Conservation (phyloP, 257 asterid species). For the Petrea volubilis region DNA sequence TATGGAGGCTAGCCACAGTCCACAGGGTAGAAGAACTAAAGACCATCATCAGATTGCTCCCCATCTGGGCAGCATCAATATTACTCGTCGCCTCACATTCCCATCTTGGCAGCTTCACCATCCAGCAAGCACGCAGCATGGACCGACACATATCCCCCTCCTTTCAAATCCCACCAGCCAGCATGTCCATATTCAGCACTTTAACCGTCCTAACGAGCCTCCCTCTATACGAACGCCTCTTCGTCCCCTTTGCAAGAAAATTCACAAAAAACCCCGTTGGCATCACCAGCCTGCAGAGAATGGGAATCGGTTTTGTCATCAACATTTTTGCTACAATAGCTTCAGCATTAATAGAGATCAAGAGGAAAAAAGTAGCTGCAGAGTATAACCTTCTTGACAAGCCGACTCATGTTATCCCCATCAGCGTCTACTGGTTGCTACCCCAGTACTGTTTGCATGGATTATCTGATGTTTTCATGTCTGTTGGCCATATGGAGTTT, state of each 20-base stretch:
- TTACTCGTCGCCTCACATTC: slow-evolving; percentile 56
- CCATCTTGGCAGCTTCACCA: slow-evolving; percentile 62
- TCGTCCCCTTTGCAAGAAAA: slow-evolving; percentile 57
- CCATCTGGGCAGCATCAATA: slow-evolving; percentile 74
- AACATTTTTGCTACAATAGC: slow-evolving; percentile 53
- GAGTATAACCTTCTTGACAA: slow-evolving; percentile 49
- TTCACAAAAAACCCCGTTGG: slow-evolving; percentile 56
- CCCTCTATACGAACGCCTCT: slow-evolving; percentile 62
- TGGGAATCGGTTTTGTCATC: slow-evolving; percentile 62
- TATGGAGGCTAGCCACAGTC: slow-evolving; percentile 75
- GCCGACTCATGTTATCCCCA: slow-evolving; percentile 53
- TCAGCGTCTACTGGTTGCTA: slow-evolving; percentile 64
- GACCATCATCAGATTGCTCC: slow-evolving; percentile 61
- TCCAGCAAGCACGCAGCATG: slow-evolving; percentile 81
- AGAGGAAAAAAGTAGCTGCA: slow-evolving; percentile 56
- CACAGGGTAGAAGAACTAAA: slow-evolving; percentile 84
- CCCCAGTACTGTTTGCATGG: slow-evolving; percentile 78
- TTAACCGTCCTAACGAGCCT: slow-evolving; percentile 53
- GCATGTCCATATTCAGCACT: slow-evolving; percentile 64
- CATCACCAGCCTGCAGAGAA: slow-evolving; percentile 63
- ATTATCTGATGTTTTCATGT: slow-evolving; percentile 63
- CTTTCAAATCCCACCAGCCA: slow-evolving; percentile 76
- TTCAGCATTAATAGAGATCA: slow-evolving; percentile 61
- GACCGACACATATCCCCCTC: slow-evolving; percentile 56
- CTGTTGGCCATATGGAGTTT: slow-evolving; percentile 69